phyloP scores from a whole-genome alignment of 257 asterid species.

The Solanum gracilifrons region DNA sequence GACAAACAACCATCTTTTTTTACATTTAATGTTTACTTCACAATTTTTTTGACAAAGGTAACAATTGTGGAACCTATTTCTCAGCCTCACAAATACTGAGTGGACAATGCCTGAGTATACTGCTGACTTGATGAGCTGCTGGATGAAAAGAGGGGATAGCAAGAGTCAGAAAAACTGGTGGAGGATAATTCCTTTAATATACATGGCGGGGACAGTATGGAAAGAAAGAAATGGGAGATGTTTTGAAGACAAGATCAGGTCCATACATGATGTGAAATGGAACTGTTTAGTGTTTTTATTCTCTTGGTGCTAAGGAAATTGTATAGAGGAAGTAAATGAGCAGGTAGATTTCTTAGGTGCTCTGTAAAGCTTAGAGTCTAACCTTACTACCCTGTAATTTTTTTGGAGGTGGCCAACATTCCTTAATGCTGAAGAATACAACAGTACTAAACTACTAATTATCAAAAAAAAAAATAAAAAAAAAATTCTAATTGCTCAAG shows the following conservation, averaged over 20 bases:
- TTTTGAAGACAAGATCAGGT: neutral
- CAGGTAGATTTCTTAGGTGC: neutral
- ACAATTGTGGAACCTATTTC: neutral
- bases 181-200: neutral
- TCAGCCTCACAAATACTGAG: neutral
- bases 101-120: neutral
- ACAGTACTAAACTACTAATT: neutral
- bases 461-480: no score
- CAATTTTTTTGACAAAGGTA: no score
- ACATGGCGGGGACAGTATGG: neutral
- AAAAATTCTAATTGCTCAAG: neutral
- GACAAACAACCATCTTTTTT: neutral
- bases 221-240: neutral
- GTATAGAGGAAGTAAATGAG: neutral
- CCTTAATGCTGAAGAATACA: neutral
- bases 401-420: neutral
- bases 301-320: neutral
- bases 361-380: neutral
- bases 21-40: neutral
- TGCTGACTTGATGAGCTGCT: neutral
- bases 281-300: neutral
- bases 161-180: neutral
- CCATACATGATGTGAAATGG: neutral
- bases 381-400: neutral
- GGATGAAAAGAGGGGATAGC: neutral